These are phyloP conservation scores for Porphyra umbilicalis DNA, from an alignment of 31 red algal species.

Conservation along the genomic window DNA sequence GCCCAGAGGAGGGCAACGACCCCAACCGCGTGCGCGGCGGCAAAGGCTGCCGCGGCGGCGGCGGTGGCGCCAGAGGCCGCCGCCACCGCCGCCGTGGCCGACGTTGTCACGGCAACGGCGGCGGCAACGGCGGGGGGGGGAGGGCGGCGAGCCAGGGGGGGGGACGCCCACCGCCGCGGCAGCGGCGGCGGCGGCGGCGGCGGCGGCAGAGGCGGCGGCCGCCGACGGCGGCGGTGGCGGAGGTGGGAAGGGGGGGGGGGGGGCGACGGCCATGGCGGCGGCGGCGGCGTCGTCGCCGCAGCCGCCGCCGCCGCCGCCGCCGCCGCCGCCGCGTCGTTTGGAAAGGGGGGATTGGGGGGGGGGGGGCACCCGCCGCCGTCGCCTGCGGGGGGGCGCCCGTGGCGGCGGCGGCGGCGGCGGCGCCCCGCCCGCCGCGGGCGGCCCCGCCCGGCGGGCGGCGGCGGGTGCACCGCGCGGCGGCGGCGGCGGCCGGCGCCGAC, in stretches of 20 bases:
- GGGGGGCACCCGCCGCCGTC: not conserved
- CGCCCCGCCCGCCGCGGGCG: not conserved
- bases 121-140: not conserved
- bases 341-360: no score
- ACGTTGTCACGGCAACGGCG: not conserved
- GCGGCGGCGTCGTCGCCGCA: not conserved
- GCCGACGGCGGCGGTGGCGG: not conserved
- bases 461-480: not conserved
- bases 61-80: not conserved
- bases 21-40: not conserved
- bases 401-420: not conserved
- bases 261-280: not conserved
- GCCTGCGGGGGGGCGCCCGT: not conserved
- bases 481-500: not conserved
- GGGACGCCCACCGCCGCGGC: no score
- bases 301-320: no score
- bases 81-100: not conserved
- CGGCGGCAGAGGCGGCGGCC: not conserved
- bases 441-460: not conserved
- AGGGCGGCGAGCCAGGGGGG: not conserved
- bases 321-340: no score
- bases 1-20: not conserved
- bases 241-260: not conserved
- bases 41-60: not conserved
- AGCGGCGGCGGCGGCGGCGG: not conserved